Base-by-base conservation (phyloP, 73 alveolate genomes). In the Paraurostyla sp. region DNA sequence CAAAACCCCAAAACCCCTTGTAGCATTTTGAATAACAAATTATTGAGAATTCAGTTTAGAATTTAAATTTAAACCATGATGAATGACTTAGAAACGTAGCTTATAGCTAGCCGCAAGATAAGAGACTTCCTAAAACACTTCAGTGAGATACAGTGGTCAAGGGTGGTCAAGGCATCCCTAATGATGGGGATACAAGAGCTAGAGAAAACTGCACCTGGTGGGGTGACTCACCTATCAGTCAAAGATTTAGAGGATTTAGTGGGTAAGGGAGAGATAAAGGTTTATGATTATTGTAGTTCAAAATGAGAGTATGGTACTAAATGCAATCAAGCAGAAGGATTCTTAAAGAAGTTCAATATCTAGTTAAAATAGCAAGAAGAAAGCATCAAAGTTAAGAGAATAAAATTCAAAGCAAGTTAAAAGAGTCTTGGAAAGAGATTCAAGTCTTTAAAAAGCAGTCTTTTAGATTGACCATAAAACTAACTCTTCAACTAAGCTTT, bases 91-190 rank as follows among this genome's bases (percentile, higher is more conserved):
- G 82, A 65, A 40, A 65, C 82, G 15, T 40, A 73, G 40, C 71
- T 73, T 29, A 73, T 73, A 73, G 86, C 71, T 0, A 73, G 86
- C 27, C 11, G 86, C 11, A 73, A 73, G 36, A 73, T 73, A 1
- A 73, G 86, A 73, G 86, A 73, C 42, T 73, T 73, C 51, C 29
- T 73, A 32, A 73, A 73, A 46, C 42, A 73, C 35, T 73, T 73
- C 38, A 73, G 86, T 73, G 86, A 73, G 38, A 73, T 71, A 15
- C 30, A 73, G 38, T 73, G 86, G 86, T 43, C 86, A 4, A 41
- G 86, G 46, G 86, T 73, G 27, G 86, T 73, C 29, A 73, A 73
- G 32, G 86, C 86, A 43, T 73, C 86, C 6, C 29, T 73, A 32
- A 49, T 73, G 65, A 73, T 73, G 86, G 86, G 86, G 15, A 73